These are phyloP conservation scores for Lactifluus hygrophoroides DNA, from an alignment of 768 basidiomycete genomes.

Conservation along the genomic window DNA sequence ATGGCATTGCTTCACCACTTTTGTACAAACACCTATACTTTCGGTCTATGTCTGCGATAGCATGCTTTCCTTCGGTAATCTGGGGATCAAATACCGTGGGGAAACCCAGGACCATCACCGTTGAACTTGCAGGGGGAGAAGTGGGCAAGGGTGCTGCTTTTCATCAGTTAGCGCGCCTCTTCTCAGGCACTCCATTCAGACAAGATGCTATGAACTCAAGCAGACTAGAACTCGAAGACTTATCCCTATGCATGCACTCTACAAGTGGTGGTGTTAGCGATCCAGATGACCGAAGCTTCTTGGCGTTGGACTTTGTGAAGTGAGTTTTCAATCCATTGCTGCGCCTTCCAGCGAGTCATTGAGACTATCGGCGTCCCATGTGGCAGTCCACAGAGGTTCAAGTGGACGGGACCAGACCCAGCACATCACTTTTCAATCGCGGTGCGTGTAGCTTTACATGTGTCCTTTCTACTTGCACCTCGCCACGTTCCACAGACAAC, in stretches of 20 bases:
- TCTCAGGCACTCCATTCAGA: constrained; percentile 4
- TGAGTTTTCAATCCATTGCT: constrained; percentile 22
- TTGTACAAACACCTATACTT: constrained; percentile 13
- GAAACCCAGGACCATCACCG: constrained; percentile 5
- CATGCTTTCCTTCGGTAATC: constrained; percentile 2
- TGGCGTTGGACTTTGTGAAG: constrained; percentile 31
- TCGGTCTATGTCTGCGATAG: constrained; percentile 5
- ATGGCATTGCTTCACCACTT: constrained; percentile 3
- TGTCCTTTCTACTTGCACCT: neutral
- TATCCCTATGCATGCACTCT: constrained; percentile 35
- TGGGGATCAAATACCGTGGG: constrained; percentile 8
- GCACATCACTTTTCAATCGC: constrained; percentile 56
- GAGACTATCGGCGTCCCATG: neutral
- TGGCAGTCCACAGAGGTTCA: constrained; percentile 38
- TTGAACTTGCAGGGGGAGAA: constrained; percentile 17
- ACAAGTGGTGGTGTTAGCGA: constrained; percentile 26
- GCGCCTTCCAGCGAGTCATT: no score
- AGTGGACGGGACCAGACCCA: constrained; percentile 55
- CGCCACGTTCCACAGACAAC: neutral
- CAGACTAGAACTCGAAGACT: constrained; percentile 23
- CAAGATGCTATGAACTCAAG: neutral
- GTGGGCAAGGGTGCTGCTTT: constrained; percentile 15
- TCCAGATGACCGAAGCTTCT: constrained; percentile 25
- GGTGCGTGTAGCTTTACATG: constrained; percentile 32
- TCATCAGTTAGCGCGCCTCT: constrained; percentile 7